phyloP scores from a whole-genome alignment of 228 moss, liverwort and hornwort species.

The Sphagnum fallax region DNA sequence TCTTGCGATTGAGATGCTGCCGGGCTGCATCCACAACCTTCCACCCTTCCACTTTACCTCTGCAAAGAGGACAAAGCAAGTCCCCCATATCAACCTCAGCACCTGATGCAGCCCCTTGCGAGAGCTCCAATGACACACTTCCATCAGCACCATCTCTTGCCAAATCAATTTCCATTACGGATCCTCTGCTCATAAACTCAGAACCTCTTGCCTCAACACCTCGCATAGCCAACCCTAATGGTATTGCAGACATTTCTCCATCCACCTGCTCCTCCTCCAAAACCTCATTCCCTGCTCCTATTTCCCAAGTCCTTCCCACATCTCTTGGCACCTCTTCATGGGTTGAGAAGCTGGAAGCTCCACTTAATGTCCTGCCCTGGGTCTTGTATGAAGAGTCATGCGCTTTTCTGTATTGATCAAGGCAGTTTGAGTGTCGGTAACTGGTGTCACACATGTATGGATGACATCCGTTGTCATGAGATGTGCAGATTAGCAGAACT shows the following conservation, averaged over 20 bases:
- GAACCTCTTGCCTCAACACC: slow-evolving; percentile 6
- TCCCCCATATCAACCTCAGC: slow-evolving; percentile 47
- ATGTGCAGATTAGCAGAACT: slow-evolving; percentile 76
- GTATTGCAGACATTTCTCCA: too few species aligned
- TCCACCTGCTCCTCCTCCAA: too few species aligned
- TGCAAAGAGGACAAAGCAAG: slow-evolving; percentile 80
- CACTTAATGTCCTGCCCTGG: slow-evolving; percentile 25
- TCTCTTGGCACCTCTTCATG: slow-evolving; percentile 9
- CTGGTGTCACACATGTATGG: slow-evolving; percentile 99
- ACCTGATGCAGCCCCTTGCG: slow-evolving; percentile 7
- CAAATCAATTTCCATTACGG: slow-evolving; percentile 11
- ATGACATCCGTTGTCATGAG: slow-evolving; percentile 86
- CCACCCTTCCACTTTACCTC: slow-evolving; percentile 92
- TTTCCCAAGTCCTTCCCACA: too few species aligned
- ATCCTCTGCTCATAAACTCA: slow-evolving; percentile 8
- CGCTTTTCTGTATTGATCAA: slow-evolving; percentile 92
- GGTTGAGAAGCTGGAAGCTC: slow-evolving; percentile 3
- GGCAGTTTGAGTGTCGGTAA: slow-evolving; percentile 94
- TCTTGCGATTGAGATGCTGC: slow-evolving; percentile 80
- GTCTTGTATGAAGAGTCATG: slow-evolving; percentile 58
- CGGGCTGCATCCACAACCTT: slow-evolving; percentile 85
- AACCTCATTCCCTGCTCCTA: too few species aligned
- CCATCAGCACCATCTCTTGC: slow-evolving; percentile 29
- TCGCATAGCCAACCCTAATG: neutral
- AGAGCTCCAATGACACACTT: slow-evolving; percentile 25